Evolutionary conservation across 768 basidiomycete genomes (phyloP).

Genomic region (Tubosaeta brunneosetosa): DNA sequence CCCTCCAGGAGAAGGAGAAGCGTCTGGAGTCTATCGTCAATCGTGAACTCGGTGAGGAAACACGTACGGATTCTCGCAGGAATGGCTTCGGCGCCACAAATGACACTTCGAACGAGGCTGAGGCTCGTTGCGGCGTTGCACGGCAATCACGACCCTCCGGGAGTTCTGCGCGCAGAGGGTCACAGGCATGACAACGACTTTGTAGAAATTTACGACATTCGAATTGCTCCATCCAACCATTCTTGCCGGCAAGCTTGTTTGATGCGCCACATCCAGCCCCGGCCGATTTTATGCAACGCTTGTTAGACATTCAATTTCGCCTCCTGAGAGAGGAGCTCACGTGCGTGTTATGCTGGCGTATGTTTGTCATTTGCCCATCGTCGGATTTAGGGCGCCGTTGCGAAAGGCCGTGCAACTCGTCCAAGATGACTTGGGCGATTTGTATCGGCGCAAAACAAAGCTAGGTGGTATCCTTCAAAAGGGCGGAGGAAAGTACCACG

Average conservation of each 20-base stretch:
- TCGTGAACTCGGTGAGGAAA: slow-evolving; percentile 41
- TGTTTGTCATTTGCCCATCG: background rate
- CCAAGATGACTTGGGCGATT: slow-evolving; percentile 38
- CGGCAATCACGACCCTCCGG: slow-evolving; percentile 52
- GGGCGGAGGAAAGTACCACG: slow-evolving; percentile 57
- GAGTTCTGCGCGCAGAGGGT: slow-evolving; percentile 42
- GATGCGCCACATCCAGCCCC: slow-evolving; percentile 61
- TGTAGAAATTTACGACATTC: slow-evolving; percentile 50
- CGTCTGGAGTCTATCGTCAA: slow-evolving; percentile 42
- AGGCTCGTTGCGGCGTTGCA: slow-evolving; percentile 36
- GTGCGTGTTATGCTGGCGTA: slow-evolving; percentile 31
- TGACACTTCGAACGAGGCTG: slow-evolving; percentile 28
- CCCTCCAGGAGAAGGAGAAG: slow-evolving; percentile 29
- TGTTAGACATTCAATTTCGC: slow-evolving; percentile 72
- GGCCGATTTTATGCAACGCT: slow-evolving; percentile 55
- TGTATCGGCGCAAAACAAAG: slow-evolving; percentile 28
- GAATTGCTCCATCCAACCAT: slow-evolving; percentile 59
- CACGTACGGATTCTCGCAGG: slow-evolving; percentile 17
- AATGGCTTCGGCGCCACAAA: background rate
- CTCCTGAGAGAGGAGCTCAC: slow-evolving; percentile 69
- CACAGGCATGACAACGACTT: slow-evolving; percentile 69
- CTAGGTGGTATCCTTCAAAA: slow-evolving; percentile 45
- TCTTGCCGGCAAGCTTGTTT: slow-evolving; percentile 56
- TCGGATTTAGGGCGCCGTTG: slow-evolving; percentile 43
- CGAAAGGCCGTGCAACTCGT: slow-evolving; percentile 48